Base-by-base conservation (phyloP, 2,329 filamentous ascomycete genomes). In the Diaporthe citrichinensis region DNA sequence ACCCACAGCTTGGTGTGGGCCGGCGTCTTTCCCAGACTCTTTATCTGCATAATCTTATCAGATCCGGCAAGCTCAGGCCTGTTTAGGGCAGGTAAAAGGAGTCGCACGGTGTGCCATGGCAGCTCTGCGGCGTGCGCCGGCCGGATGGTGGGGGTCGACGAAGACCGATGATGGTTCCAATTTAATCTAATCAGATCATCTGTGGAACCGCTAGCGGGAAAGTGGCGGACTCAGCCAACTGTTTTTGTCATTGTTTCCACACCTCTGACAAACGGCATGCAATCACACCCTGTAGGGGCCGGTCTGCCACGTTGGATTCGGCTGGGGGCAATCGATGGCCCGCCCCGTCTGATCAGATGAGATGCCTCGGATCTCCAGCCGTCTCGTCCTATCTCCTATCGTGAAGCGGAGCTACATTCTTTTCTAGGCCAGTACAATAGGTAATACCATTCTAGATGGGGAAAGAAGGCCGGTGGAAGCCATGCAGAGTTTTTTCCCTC, bases 11-110 rank as follows among this genome's bases (percentile, higher is more conserved):
- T 36, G 15, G 36, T 31, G 44, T 67, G 41, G 62, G 15, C 23
- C 39, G 59, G 25, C 39, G 15, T 23, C 17, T 23, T 6, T 31
- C 31, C 4, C 14, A 28, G 31, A 51, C 46, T 53, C 65, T 28
- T 68, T 68, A 68, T 68, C 46, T 68, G 65, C 65, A 68, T 68
- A 68, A 68, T 68, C 46, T 68, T 68, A 53, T 68, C 65, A 68
- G 65, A 68, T 68, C 46, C 57, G 57, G 23, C 57, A 17, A 12
- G 34, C 20, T 23, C 23, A 20, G 8, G 12, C 34, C 57, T 7
- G 5, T 41, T 17, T 17, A 2, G 23, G 46, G 23, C 46, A 53
- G 46, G 23, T 36, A 23, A 53, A 53, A 12, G 6, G 31, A 68
- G 46, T 36, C 31, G 46, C 65, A 68, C 65, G 23, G 65, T 68